Conservation (phyloP, 495 filamentous ascomycete species). For the Aspergillus panamensis region DNA sequence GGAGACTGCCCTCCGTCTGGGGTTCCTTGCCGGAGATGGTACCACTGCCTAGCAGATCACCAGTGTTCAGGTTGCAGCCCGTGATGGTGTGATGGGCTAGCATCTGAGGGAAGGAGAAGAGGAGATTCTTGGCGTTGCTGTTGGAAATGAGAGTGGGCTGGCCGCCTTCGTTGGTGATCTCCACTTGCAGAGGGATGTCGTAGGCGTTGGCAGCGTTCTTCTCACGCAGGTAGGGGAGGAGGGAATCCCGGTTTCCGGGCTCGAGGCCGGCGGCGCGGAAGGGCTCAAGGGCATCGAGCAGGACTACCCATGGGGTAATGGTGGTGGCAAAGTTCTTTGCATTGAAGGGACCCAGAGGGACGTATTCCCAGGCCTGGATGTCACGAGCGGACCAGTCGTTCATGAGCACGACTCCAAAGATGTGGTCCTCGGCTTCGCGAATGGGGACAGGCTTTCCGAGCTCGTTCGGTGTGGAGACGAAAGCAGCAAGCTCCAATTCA, state of each 20-base stretch:
- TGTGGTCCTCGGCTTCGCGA: constrained; percentile 64
- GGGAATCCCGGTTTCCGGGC: constrained; percentile 52
- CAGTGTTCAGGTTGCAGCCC: constrained; percentile 76
- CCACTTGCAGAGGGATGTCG: constrained; percentile 72
- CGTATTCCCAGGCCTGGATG: constrained; percentile 88
- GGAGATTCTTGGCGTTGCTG: constrained; percentile 66
- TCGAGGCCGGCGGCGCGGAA: constrained; percentile 58
- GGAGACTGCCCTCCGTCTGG: constrained; percentile 64
- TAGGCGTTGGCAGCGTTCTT: constrained; percentile 59
- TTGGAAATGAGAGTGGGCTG: constrained; percentile 60
- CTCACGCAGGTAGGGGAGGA: constrained; percentile 71
- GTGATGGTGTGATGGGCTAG: constrained; percentile 85
- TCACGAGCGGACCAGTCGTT: constrained; percentile 96
- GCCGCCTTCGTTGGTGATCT: constrained; percentile 64
- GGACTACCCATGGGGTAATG: constrained; percentile 85
- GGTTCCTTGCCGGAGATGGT: constrained; percentile 76
- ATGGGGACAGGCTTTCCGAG: constrained; percentile 63
- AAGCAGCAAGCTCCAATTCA: constrained; percentile 84
- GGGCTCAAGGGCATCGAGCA: constrained; percentile 77
- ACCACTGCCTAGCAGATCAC: constrained; percentile 84
- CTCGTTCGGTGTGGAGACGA: constrained; percentile 64
- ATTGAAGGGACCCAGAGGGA: constrained; percentile 83
- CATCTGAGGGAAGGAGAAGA: constrained; percentile 95
- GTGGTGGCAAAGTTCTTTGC: constrained; percentile 91
- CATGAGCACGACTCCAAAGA: constrained; percentile 86